Conservation (phyloP, 139 green algal genomes). For the Tetraselmis striata region DNA sequence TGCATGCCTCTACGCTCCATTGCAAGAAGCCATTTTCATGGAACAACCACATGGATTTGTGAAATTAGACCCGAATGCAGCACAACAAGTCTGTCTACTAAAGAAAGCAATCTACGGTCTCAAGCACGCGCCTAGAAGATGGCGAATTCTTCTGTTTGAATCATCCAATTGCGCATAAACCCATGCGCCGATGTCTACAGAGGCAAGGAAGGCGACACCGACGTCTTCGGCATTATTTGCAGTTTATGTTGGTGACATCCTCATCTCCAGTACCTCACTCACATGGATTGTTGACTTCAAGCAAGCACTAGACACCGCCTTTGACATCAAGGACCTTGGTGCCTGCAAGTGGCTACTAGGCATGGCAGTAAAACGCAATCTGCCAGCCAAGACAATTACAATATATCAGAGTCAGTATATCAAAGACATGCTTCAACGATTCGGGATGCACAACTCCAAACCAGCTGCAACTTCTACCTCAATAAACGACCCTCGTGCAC, state of each 20-base stretch:
- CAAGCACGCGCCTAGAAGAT: neutral
- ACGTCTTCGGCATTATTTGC: neutral
- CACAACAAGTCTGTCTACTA: neutral
- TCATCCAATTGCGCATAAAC: neutral
- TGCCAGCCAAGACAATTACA: neutral
- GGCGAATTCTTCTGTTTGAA: neutral
- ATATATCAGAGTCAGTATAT: neutral
- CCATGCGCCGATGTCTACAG: neutral
- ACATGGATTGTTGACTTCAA: neutral
- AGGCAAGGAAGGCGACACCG: neutral
- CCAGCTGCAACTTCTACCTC: neutral
- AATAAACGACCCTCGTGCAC: neutral
- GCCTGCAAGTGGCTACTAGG: neutral
- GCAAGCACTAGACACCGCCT: neutral
- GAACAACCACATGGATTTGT: neutral
- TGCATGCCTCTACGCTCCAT: neutral
- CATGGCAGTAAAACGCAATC: neutral
- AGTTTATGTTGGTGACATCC: neutral
- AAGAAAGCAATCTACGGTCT: neutral
- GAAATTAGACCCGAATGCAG: too few relatives aligned
- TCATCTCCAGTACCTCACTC: neutral
- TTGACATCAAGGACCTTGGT: neutral
- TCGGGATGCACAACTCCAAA: neutral
- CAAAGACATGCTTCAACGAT: neutral
- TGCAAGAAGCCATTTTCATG: neutral